Evolutionary conservation across 331 rosid genomes (phyloP), one percentile per base, ranked within the genome.

Genomic region (Saraca asoca): DNA sequence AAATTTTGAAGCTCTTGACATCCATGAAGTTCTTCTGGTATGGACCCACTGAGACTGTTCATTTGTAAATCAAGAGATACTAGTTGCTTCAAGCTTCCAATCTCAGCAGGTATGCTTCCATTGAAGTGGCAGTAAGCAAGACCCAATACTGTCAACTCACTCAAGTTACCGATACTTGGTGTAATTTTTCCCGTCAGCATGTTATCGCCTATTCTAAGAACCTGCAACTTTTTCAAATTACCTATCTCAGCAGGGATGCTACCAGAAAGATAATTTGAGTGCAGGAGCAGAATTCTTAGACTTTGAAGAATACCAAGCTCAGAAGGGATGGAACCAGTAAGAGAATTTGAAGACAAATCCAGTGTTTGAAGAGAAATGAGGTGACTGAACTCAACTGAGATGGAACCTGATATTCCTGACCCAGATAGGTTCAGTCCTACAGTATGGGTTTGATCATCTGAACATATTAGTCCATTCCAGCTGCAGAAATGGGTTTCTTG

Each of bases 181-280:
- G 90, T 53, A 51, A 94, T 90, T 64, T 78, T 89, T 66, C 95
- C 97, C 44, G 83, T 81, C 55, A 90, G 55, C 80, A 78, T 46
- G 92, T 86, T 94, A 53, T 83, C 82, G 29, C 98, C 99, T 14
- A 94, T 72, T 83, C 90, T 85, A 55, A 94, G 90, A 78, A 82
- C 80, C 78, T 80, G 85, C 90, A 94, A 80, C 73, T 73, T 83
- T 82, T 73, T 88, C 91, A 94, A 82, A 74, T 81, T 82, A 50
- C 96, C 89, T 19, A 90, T 58, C 81, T 86, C 97, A 46, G 67
- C 38, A 34, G 98, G 98, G 79, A 94, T 75, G 71, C 65, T 71
- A 9, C 98, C 98, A 13, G 86, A 90, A 55, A 94, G 84, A 48
- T 59, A 77, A 76, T 94, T 94, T 58, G 97, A 83, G 70, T 81